Evolutionary conservation across 768 basidiomycete genomes (phyloP), one percentile per base, ranked within the genome.

Genomic region (Myochromella boudieri): DNA sequence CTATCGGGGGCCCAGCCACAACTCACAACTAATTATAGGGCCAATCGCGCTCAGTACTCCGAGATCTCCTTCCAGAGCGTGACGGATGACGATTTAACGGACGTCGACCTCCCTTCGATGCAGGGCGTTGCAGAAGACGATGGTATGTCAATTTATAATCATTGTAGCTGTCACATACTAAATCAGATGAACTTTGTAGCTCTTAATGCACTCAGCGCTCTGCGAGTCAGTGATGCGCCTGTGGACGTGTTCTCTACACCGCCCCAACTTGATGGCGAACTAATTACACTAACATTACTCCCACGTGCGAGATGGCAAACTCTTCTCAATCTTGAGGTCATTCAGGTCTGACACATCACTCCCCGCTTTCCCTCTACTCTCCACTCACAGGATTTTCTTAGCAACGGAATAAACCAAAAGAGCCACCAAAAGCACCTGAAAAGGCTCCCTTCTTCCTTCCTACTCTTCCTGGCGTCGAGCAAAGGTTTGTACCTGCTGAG

Each of bases 381-480:
- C 2, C 31, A 18, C 40, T n/a, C 33, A 24, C 22, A 29, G 29
- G 33, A 12, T 41, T 38, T 8, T 42, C 8, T 25, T 37, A 95
- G 87, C 87, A 89, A 78, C 85, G 97, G 44, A 98, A 98, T 64
- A 97, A 95, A 72, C 94, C 97, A 10, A 93, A 88, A 66, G 95
- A 97, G 53, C 82, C 94, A 0, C 93, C 94, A 6, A 97, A 98
- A 66, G 88, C 86, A 20, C 91, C 92, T 10, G 95, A 97, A 68
- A 81, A 91, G 49, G 95, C 94, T 1, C 97, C 97, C 0, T 99
- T 99, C 75, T 99, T 98, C 75, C 72, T 99, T 12, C 97, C 95
- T 17, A 92, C 94, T 1, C 68, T 97, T 9, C 86, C 89, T 3
- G 95, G 94, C 9, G 80, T 93, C 9, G 91, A 95, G 47, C 76